Base-by-base conservation (phyloP, 2,329 filamentous ascomycete species). In the Colletotrichum sp. region DNA sequence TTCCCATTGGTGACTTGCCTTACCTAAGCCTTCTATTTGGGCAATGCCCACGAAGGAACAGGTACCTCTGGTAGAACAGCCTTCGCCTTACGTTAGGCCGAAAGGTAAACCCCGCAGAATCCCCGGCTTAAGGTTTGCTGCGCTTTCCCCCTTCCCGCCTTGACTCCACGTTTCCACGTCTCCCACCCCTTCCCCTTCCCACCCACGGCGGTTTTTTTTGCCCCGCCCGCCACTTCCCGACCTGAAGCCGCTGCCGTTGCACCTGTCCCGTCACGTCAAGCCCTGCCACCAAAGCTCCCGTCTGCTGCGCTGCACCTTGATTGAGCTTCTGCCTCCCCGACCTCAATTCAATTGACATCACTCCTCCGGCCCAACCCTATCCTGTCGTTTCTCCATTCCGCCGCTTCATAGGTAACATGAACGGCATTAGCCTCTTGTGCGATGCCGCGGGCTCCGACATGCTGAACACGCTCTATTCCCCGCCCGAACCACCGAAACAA, bases 391-490 rank as follows among this genome's bases (percentile, higher is more conserved):
- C 70, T 27, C 25, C 43, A 34, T 28, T 43, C 28, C 28, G 9
- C 48, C 56, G 64, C 36, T 30, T 36, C 48, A 25, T 43, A 22
- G 10, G 43, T 60, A 76, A 22, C 43, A 73, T 76, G 74, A 76
- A 75, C 64, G 73, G 70, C 13, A 73, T 76, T 25, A 65, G 73
- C 43, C 67, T 76, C 43, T 65, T 76, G 39, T 73, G 70, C 70
- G 70, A 76, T 73, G 74, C 74, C 48, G 74, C 74, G 56, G 74
- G 74, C 70, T 68, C 74, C 43, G 74, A 76, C 48, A 73, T 76
- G 74, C 70, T 76, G 15, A 73, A 69, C 27, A 48, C 74, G 15
- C 48, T 73, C 43, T 74, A 69, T 32, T 55, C 69, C 36, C 69
- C 69, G 56, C 39, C 69, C 22, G 69, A 72, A n/a, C 36, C 62